phyloP scores from a whole-genome alignment of 2,329 filamentous ascomycete genomes.

The Clarireedia hainanense region DNA sequence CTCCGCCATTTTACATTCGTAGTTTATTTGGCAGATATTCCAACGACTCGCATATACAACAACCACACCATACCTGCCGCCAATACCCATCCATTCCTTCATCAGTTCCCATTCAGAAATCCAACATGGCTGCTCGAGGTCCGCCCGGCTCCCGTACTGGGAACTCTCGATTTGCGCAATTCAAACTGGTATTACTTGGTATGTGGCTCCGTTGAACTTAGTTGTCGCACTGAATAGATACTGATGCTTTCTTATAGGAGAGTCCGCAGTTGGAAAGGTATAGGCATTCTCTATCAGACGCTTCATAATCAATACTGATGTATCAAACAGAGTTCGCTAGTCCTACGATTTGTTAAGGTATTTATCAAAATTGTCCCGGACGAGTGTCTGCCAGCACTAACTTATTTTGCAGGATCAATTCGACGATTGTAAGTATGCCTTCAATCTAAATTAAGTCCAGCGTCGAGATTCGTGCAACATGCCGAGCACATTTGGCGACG shows the following conservation, averaged over 20 bases:
- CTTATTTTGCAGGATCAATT: constrained; percentile 74
- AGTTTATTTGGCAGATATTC: neutral
- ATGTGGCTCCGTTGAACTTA: constrained; percentile 32
- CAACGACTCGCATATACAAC: neutral
- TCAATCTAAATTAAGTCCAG: neutral
- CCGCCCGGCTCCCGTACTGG: constrained; percentile 52
- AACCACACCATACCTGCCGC: neutral
- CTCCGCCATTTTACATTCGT: neutral
- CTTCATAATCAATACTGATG: constrained; percentile 14
- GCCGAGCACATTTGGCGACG: neutral
- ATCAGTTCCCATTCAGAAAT: constrained; percentile 12
- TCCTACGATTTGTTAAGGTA: constrained; percentile 97
- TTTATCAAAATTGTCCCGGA: constrained; percentile 21
- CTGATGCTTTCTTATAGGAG: constrained; percentile 55
- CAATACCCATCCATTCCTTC: neutral
- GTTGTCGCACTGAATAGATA: neutral
- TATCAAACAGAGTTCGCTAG: constrained; percentile 74
- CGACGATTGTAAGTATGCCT: constrained; percentile 51
- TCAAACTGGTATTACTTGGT: constrained; percentile 97
- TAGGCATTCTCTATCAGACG: constrained; percentile 14
- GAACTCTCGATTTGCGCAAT: constrained; percentile 92
- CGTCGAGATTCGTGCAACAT: neutral
- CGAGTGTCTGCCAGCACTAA: constrained; percentile 1
- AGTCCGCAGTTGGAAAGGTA: constrained; percentile 98
- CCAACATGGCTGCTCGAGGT: constrained; percentile 76